A percentile compares a stretch with the other conserved stretches of the same genome.
Conservation (phyloP, 2,329 filamentous ascomycete species). For the Arachnomyces sp. region DNA sequence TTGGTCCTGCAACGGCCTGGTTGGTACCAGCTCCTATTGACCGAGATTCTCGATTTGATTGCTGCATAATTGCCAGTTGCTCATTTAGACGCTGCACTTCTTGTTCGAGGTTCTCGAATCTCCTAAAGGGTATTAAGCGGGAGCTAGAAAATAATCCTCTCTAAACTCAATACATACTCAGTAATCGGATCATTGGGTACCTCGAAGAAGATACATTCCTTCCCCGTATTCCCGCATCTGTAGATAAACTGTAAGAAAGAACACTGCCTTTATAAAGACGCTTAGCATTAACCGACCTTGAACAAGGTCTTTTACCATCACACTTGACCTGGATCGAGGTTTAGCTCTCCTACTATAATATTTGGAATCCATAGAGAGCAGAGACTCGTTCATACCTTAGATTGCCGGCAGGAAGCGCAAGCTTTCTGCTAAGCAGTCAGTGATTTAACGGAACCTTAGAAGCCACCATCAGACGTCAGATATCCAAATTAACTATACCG, state of each 20-base stretch:
- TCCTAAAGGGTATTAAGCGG: constrained; percentile 12
- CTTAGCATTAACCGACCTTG: constrained; percentile 18
- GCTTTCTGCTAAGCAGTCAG: constrained; percentile 22
- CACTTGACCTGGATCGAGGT: constrained; percentile 25
- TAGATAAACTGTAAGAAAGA: not conserved
- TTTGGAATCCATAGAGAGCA: no score
- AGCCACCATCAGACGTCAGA: constrained; percentile 1
- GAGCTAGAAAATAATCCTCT: constrained; percentile 1
- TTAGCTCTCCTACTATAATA: not conserved
- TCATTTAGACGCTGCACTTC: constrained; percentile 23
- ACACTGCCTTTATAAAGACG: not conserved
- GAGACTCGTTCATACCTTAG: constrained; percentile 20
- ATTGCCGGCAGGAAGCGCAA: constrained; percentile 30
- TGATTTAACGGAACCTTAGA: not conserved
- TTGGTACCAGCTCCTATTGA: no score
- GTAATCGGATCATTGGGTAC: constrained; percentile 23
- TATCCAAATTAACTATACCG: constrained; percentile 16
- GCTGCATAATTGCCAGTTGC: constrained; percentile 16
- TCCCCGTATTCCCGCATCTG: constrained; percentile 27
- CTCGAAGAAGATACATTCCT: constrained; percentile 31
- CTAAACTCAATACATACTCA: constrained; percentile 15
- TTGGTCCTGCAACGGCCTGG: no score
- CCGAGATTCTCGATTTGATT: no score
- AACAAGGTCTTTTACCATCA: constrained; percentile 30
- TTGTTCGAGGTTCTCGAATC: constrained; percentile 26